A percentile compares a stretch with the other conserved stretches of the same genome.
These are phyloP conservation scores for Petasospora rhodanensis DNA, from an alignment of 1,139 yeast species.

Conservation along the genomic window DNA sequence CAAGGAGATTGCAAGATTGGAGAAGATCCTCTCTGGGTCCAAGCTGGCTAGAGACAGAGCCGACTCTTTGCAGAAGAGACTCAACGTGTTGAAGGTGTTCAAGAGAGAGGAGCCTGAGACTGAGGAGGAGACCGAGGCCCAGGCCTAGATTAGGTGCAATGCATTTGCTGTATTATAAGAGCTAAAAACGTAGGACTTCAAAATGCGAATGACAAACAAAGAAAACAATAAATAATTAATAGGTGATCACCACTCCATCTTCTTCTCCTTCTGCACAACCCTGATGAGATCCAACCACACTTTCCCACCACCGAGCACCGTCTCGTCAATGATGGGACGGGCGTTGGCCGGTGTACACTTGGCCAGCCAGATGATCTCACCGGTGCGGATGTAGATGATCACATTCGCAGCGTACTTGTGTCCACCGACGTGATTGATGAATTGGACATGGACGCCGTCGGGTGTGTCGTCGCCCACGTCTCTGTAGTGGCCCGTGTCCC, in stretches of 20 bases:
- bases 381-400: slow-evolving; percentile 63
- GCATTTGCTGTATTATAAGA: too few relatives aligned
- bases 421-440: slow-evolving; percentile 87
- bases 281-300: slow-evolving; percentile 74
- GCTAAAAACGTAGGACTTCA: too few relatives aligned
- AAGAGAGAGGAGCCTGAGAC: too few relatives aligned
- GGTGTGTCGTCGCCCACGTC: slow-evolving; percentile 71
- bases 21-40: slow-evolving; percentile 38
- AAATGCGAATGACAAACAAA: not conserved
- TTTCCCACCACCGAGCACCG: slow-evolving; percentile 59
- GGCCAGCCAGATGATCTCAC: slow-evolving; percentile 85
- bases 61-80: slow-evolving; percentile 45
- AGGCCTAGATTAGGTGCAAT: too few relatives aligned
- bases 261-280: slow-evolving; percentile 49
- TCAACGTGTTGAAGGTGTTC: slow-evolving; percentile 43
- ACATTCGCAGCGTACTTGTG: slow-evolving; percentile 93
- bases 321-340: slow-evolving; percentile 67
- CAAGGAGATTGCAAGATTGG: slow-evolving; percentile 50
- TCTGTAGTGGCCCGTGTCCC: slow-evolving; percentile 66
- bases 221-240: not conserved
- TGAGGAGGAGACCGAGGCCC: too few relatives aligned
- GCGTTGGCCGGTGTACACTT: slow-evolving; percentile 77
- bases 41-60: slow-evolving; percentile 30
- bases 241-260: slow-evolving; percentile 47
- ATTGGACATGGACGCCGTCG: slow-evolving; percentile 67